A percentile compares a stretch with the other conserved stretches of the same genome.
These are phyloP conservation scores for Apiospora kogelbergensis DNA, from an alignment of 2,329 filamentous ascomycete genomes.

Conservation along the genomic window DNA sequence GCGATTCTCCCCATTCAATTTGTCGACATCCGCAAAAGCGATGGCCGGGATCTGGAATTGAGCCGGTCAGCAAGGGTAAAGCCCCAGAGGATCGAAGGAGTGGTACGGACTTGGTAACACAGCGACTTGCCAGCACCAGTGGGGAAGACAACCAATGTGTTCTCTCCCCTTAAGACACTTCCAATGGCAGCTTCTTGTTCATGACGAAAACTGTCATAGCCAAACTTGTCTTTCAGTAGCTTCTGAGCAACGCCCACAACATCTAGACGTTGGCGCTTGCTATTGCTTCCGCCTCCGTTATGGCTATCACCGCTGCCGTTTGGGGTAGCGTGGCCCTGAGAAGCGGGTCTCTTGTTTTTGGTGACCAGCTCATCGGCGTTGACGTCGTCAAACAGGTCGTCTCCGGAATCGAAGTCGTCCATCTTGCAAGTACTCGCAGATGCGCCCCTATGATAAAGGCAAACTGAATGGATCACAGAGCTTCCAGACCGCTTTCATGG, in stretches of 20 bases:
- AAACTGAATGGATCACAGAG: neutral
- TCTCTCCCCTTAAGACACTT: slow-evolving; percentile 38
- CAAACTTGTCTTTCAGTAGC: slow-evolving; percentile 40
- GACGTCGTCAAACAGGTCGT: slow-evolving; percentile 33
- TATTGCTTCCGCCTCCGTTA: slow-evolving; percentile 9
- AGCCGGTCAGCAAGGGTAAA: neutral
- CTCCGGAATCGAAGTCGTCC: slow-evolving; percentile 32
- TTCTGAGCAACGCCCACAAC: slow-evolving; percentile 20
- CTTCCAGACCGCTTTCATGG: neutral
- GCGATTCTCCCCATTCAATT: slow-evolving; percentile 23
- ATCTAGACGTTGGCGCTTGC: slow-evolving; percentile 10
- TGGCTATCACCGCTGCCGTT: neutral
- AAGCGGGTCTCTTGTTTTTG: slow-evolving; percentile 14
- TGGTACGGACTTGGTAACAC: slow-evolving; percentile 42
- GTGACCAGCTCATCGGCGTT: slow-evolving; percentile 20
- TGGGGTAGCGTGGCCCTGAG: neutral
- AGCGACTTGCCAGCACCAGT: slow-evolving; percentile 51
- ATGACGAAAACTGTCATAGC: slow-evolving; percentile 40
- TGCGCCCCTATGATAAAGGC: neutral
- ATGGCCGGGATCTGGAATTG: slow-evolving; percentile 42
- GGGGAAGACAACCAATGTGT: slow-evolving; percentile 44
- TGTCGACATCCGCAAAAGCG: slow-evolving; percentile 45
- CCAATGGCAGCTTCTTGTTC: slow-evolving; percentile 44
- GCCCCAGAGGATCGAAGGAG: too few species aligned
- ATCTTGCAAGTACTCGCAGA: neutral